Conservation (phyloP, 148 eudicot genomes). For the Dianthus caryophyllus region DNA sequence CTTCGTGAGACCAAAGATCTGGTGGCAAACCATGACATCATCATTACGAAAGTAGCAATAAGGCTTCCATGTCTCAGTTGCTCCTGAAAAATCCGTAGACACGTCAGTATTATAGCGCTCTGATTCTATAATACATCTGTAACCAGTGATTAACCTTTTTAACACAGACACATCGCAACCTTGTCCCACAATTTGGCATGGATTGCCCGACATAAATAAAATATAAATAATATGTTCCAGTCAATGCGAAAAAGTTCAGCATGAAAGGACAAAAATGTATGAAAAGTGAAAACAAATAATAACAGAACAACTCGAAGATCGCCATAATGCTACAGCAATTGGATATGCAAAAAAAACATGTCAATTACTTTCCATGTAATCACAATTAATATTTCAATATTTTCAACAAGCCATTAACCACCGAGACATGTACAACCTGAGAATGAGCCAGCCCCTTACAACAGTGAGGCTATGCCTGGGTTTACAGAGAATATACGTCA, state of each 20-base stretch:
- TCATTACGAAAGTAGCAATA: slow-evolving; percentile 34
- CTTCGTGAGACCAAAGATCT: slow-evolving; percentile 28
- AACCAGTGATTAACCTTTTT: neutral
- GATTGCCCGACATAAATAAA: too few species aligned
- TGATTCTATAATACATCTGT: neutral
- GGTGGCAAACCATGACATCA: slow-evolving; percentile 33
- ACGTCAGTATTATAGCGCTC: slow-evolving; percentile 3
- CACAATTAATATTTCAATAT: neutral
- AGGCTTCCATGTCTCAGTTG: slow-evolving; percentile 35
- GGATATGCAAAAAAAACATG: too few species aligned
- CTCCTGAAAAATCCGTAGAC: slow-evolving; percentile 38
- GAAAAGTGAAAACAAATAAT: neutral
- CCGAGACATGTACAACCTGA: slow-evolving; percentile 1
- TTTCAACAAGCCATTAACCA: neutral
- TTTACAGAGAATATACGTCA: neutral
- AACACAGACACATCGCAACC: neutral
- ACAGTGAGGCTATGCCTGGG: neutral
- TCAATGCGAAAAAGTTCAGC: neutral
- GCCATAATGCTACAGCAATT: neutral
- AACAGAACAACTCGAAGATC: neutral
- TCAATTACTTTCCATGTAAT: neutral
- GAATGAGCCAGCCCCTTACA: slow-evolving; percentile 6
- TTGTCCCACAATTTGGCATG: too few species aligned
- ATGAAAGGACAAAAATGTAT: neutral
- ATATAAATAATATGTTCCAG: too few species aligned